phyloP scores from a whole-genome alignment of 2,329 filamentous ascomycete species.

The Penicillium brevicompactum region DNA sequence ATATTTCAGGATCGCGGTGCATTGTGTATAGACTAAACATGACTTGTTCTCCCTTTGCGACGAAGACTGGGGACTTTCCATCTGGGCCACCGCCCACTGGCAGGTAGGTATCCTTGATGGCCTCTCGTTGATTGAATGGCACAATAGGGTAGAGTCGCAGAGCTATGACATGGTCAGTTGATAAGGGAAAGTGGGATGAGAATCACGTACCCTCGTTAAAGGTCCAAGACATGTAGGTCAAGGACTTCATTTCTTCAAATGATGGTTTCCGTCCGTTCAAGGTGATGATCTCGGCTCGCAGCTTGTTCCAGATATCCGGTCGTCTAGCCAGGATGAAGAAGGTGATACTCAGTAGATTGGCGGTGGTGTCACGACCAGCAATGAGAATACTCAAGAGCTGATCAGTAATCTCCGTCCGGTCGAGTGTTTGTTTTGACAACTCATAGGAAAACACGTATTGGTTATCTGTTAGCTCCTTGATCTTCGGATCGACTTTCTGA shows the following conservation, averaged over 20 bases:
- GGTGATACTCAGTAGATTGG: slow-evolving; percentile 41
- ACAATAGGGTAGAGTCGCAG: slow-evolving; percentile 48
- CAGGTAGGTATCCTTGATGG: slow-evolving; percentile 41
- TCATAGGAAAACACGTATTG: slow-evolving; percentile 52
- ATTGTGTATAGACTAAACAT: slow-evolving; percentile 69
- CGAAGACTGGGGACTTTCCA: slow-evolving; percentile 58
- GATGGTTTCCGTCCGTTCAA: slow-evolving; percentile 22
- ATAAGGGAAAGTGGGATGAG: background rate
- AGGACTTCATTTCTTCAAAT: slow-evolving; percentile 25
- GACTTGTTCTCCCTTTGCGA: slow-evolving; percentile 66
- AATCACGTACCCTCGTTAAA: slow-evolving; percentile 27
- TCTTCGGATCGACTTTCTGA: slow-evolving; percentile 18
- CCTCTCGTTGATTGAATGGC: slow-evolving; percentile 43
- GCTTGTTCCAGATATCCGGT: slow-evolving; percentile 37
- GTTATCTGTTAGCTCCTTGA: slow-evolving; percentile 9
- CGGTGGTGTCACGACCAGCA: slow-evolving; percentile 57
- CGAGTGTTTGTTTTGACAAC: slow-evolving; percentile 46
- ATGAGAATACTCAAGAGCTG: slow-evolving; percentile 53
- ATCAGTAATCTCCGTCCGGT: slow-evolving; percentile 45
- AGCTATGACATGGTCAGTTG: slow-evolving; percentile 19
- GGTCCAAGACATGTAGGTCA: slow-evolving; percentile 27
- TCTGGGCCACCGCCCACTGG: slow-evolving; percentile 62
- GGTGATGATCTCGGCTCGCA: slow-evolving; percentile 34
- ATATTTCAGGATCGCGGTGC: slow-evolving; percentile 64
- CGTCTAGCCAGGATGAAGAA: slow-evolving; percentile 50